Evolutionary conservation across 108 stramenopile genomes (phyloP).

Genomic region (Phaeodactylum tricornutum): DNA sequence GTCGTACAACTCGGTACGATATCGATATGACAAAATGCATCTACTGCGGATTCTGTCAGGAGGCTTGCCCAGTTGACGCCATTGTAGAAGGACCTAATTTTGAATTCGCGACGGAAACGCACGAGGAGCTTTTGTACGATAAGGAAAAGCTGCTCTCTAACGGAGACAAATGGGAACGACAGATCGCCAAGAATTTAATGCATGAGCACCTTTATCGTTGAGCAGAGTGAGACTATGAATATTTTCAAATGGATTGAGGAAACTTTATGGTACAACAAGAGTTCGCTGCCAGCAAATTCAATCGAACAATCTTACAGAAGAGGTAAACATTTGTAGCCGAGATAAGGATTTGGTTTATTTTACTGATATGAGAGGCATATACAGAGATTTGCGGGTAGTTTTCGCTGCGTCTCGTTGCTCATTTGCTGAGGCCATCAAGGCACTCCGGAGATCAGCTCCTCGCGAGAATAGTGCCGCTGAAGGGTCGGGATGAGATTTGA

Average conservation of each 20-base stretch:
- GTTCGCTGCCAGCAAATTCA: background rate
- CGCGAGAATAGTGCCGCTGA: no score
- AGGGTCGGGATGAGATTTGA: no score
- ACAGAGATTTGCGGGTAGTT: no score
- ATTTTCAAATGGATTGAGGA: background rate
- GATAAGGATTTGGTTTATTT: no score
- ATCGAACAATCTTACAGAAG: background rate
- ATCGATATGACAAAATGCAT: conserved; percentile 99
- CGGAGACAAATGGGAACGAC: conserved; percentile 99
- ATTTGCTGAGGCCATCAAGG: no score
- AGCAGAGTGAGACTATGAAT: background rate
- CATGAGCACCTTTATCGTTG: conserved; percentile 95
- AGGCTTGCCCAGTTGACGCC: conserved; percentile 97
- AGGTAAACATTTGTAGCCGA: no score
- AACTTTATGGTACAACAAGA: background rate
- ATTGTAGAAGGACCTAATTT: conserved; percentile 99
- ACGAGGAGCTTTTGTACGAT: conserved; percentile 98
- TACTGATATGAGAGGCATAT: no score
- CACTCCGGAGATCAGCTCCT: no score
- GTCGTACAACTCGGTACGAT: conserved; percentile 97
- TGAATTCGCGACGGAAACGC: conserved; percentile 98
- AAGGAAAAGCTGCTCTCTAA: conserved; percentile 98
- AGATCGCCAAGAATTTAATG: conserved; percentile 95
- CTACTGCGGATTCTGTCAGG: conserved; percentile 99
- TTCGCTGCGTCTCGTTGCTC: no score